Conservation (phyloP, 2,329 filamentous ascomycete genomes). For the Claviceps spartinae region DNA sequence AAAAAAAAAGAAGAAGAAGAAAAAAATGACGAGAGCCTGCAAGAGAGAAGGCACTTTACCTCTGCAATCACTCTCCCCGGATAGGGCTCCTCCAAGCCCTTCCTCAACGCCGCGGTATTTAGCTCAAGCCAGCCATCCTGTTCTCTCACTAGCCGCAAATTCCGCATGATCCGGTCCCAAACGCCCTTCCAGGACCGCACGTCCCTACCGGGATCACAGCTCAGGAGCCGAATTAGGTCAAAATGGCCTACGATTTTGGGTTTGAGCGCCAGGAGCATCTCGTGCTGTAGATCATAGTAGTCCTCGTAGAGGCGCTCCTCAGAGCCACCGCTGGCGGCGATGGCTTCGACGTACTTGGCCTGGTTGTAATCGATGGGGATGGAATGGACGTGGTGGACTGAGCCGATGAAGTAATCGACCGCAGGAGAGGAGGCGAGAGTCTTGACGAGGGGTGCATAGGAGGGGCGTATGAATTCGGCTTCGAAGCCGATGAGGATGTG, state of each 20-base stretch:
- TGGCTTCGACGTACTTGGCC: conserved; percentile 43
- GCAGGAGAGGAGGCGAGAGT: conserved; percentile 45
- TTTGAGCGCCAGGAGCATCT: conserved; percentile 59
- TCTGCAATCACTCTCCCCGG: conserved; percentile 66
- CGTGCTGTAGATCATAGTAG: conserved; percentile 80
- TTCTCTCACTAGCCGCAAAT: conserved; percentile 53
- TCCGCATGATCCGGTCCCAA: conserved; percentile 62
- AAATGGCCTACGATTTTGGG: conserved; percentile 86
- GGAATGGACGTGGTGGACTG: conserved; percentile 76
- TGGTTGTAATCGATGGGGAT: conserved; percentile 81
- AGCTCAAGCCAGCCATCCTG: conserved; percentile 81
- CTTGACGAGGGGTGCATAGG: conserved; percentile 42
- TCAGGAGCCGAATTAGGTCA: conserved; percentile 76
- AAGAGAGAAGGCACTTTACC: conserved; percentile 30
- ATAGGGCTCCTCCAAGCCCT: conserved; percentile 85
- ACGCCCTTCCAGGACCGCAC: conserved; percentile 46
- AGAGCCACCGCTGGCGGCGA: conserved; percentile 25
- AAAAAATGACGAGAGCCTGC: conserved; percentile 3
- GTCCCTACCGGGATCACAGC: conserved; percentile 50
- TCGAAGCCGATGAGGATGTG: conserved; percentile 83
- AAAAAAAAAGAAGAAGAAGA: background rate
- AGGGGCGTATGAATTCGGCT: conserved; percentile 75
- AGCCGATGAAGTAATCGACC: conserved; percentile 86
- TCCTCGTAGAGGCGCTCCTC: conserved; percentile 65
- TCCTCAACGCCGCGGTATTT: conserved; percentile 76